Evolutionary conservation across 2,329 filamentous ascomycete genomes (phyloP).

Genomic region (Sphaerulina populicola): DNA sequence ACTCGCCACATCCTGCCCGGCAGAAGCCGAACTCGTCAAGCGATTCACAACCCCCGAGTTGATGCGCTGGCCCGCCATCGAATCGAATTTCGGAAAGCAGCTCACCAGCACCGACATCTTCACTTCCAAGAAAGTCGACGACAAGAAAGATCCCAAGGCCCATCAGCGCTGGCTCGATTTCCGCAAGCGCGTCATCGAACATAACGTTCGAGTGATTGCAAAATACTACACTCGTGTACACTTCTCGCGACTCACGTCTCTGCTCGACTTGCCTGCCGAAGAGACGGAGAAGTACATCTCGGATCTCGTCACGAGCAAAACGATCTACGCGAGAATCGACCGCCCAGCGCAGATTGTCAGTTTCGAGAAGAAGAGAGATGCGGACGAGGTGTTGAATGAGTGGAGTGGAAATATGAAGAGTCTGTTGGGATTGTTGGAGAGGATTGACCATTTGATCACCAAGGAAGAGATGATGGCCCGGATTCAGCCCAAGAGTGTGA

Average conservation of each 20-base stretch:
- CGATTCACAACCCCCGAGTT: constrained; percentile 92
- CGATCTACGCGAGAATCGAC: constrained; percentile 95
- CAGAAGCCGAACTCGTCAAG: constrained; percentile 80
- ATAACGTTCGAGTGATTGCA: constrained; percentile 94
- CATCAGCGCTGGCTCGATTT: constrained; percentile 85
- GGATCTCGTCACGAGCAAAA: constrained; percentile 93
- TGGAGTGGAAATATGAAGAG: constrained; percentile 99
- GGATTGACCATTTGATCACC: constrained; percentile 95
- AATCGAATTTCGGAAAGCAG: constrained; percentile 79
- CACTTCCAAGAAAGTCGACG: constrained; percentile 47
- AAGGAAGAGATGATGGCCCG: constrained; percentile 99
- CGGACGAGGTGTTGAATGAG: constrained; percentile 93
- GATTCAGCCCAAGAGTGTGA: constrained; percentile 57
- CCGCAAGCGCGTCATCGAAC: constrained; percentile 96
- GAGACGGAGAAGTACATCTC: constrained; percentile 99
- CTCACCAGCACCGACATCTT: constrained; percentile 88
- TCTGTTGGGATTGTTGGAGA: constrained; percentile 71
- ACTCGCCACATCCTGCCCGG: constrained; percentile 46
- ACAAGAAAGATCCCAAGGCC: constrained; percentile 61
- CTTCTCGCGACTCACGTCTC: constrained; percentile 78
- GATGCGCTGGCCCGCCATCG: constrained; percentile 95
- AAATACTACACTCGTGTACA: constrained; percentile 98
- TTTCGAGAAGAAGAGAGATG: constrained; percentile 89
- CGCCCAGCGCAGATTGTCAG: constrained; percentile 83
- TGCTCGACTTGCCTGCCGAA: constrained; percentile 85